Evolutionary conservation across 768 basidiomycete species (phyloP).

Genomic region (Amanita rubescens): DNA sequence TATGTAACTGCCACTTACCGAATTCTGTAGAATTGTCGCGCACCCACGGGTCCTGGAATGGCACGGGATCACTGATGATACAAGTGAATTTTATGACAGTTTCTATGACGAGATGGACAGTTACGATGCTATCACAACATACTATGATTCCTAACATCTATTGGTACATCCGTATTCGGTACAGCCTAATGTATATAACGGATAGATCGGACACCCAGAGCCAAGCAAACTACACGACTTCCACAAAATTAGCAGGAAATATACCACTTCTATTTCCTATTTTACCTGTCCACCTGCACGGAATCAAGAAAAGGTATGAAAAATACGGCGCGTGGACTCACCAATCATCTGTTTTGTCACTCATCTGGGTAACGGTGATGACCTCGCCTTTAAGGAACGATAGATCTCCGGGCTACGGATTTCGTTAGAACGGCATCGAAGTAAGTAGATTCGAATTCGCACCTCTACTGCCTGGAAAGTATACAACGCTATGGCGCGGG

Average conservation of each 20-base stretch:
- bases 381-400: constrained; percentile 74
- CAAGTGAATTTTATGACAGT: constrained; percentile 7
- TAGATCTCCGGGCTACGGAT: constrained; percentile 55
- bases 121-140: constrained; percentile 27
- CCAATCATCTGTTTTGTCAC: constrained; percentile 71
- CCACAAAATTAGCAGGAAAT: constrained; percentile 85
- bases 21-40: constrained; percentile 46
- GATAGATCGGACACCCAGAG: background rate
- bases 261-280: constrained; percentile 51
- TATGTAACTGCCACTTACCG: background rate
- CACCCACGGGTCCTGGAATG: constrained; percentile 58
- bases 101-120: constrained; percentile 32
- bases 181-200: background rate
- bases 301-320: background rate
- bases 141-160: constrained; percentile 16
- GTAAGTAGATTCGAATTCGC: constrained; percentile 11
- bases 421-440: constrained; percentile 9
- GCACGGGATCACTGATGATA: constrained; percentile 29
- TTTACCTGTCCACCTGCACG: constrained; percentile 71
- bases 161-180: background rate
- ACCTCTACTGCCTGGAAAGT: constrained; percentile 72
- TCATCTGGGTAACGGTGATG: constrained; percentile 62
- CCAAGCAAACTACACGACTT: constrained; percentile 34
- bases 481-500: constrained; percentile 67
- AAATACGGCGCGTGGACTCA: constrained; percentile 13